Conservation (phyloP, 805 yeast species). For the Candida xyloterini region DNA sequence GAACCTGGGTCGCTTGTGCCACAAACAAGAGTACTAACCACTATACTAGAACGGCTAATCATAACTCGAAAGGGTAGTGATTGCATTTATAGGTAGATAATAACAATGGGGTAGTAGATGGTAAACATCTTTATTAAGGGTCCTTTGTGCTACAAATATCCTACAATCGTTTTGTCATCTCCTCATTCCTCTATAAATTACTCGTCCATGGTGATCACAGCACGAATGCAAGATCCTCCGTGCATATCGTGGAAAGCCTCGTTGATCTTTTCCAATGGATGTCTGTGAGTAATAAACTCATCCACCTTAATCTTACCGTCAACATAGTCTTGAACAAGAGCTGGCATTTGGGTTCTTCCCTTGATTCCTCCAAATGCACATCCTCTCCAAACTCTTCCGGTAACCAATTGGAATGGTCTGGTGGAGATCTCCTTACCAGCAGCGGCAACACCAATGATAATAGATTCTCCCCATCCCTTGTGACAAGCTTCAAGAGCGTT, state of each 20-base stretch:
- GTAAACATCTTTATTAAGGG: too few species aligned
- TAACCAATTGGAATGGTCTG: slow-evolving; percentile 97
- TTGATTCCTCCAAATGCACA: slow-evolving; percentile 99
- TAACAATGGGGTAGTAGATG: too few species aligned
- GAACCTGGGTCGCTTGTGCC: slow-evolving; percentile 32
- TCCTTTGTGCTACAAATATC: too few species aligned
- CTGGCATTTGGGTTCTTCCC: slow-evolving; percentile 95
- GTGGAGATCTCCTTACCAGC: slow-evolving; percentile 96
- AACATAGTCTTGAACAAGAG: slow-evolving; percentile 81
- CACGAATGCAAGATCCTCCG: slow-evolving; percentile 89
- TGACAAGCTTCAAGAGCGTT: slow-evolving; percentile 95
- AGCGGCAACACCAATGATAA: slow-evolving; percentile 97
- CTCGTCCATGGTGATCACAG: slow-evolving; percentile 50
- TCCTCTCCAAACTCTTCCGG: slow-evolving; percentile 99
- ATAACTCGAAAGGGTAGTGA: neutral
- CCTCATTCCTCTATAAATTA: slow-evolving; percentile 8
- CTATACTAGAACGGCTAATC: slow-evolving; percentile 29
- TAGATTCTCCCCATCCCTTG: slow-evolving; percentile 98
- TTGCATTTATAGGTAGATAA: too few species aligned
- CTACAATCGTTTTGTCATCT: neutral
- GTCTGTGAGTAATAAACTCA: slow-evolving; percentile 92
- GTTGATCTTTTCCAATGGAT: slow-evolving; percentile 73
- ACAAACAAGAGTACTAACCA: slow-evolving; percentile 31
- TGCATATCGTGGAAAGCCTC: slow-evolving; percentile 94
- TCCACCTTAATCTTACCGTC: slow-evolving; percentile 82